Conservation (phyloP, 805 yeast species). For the Saturnispora sekii region DNA sequence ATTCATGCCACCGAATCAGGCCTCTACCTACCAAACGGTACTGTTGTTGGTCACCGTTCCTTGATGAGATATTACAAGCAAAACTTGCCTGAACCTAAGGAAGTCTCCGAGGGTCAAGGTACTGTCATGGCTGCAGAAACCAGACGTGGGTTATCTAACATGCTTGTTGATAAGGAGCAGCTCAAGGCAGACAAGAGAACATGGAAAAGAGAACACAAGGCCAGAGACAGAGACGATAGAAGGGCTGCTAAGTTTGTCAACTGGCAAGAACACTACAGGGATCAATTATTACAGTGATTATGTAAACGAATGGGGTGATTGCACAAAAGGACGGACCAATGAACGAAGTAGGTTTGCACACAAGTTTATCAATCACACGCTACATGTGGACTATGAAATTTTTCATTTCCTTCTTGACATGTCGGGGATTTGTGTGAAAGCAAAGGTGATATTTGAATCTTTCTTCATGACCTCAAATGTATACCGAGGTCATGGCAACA, state of each 20-base stretch:
- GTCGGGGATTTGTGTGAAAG: no score
- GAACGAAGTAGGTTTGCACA: no score
- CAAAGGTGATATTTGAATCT: no score
- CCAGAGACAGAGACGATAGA: constrained; percentile 42
- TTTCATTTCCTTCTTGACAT: no score
- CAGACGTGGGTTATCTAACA: constrained; percentile 36
- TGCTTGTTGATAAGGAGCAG: constrained; percentile 29
- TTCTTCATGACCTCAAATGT: no score
- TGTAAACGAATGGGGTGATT: no score
- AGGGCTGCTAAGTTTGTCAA: constrained; percentile 62
- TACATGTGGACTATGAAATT: no score
- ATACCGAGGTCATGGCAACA: no score
- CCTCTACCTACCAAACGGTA: constrained; percentile 67
- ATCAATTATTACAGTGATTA: constrained; percentile 43
- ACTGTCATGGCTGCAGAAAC: constrained; percentile 74
- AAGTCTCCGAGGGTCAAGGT: constrained; percentile 53
- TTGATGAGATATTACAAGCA: constrained; percentile 65
- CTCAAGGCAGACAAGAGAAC: constrained; percentile 41
- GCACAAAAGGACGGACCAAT: no score
- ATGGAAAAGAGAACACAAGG: constrained; percentile 46
- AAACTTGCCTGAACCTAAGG: constrained; percentile 39
- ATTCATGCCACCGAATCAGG: constrained; percentile 42
- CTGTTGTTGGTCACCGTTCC: constrained; percentile 73
- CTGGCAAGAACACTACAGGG: constrained; percentile 79
- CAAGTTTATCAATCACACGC: no score